Evolutionary conservation across 169 alveolate genomes (phyloP).

Genomic region (Cyclospora cayetanensis): DNA sequence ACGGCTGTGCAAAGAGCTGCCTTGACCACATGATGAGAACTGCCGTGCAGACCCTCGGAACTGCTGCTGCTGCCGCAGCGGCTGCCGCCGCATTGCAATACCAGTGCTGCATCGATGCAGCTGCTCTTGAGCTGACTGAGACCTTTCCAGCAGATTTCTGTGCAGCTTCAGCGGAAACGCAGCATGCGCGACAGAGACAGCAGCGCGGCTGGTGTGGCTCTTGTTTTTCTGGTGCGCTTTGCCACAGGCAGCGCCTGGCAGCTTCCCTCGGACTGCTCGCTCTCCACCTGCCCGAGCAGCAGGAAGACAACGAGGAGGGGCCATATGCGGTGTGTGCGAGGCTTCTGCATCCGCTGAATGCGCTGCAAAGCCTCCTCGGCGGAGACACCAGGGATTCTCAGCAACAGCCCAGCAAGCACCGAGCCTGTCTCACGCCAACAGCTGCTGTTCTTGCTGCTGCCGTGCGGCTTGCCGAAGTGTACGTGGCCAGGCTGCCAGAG

Average conservation of each 20-base stretch:
- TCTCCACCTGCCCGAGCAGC: not conserved
- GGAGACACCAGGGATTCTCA: not conserved
- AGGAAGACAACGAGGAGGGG: not conserved
- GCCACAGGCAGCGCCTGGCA: not conserved
- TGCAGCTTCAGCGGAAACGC: not conserved
- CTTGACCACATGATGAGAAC: not conserved
- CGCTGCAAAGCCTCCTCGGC: not conserved
- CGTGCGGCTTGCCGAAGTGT: slow-evolving; percentile 11
- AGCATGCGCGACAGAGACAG: not conserved
- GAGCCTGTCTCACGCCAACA: not conserved
- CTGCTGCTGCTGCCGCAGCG: slow-evolving; percentile 1
- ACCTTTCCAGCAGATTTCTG: not conserved
- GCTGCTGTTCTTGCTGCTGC: not conserved
- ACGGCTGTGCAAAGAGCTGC: too few species aligned
- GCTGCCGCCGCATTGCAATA: slow-evolving; percentile 2
- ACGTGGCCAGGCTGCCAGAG: not conserved
- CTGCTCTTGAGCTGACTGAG: not conserved
- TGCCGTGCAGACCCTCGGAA: not conserved
- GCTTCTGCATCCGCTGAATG: not conserved
- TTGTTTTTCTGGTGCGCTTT: not conserved
- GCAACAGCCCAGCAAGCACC: not conserved
- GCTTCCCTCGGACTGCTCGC: not conserved
- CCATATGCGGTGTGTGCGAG: not conserved
- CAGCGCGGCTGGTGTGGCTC: not conserved
- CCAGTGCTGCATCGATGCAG: not conserved